Base-by-base conservation (phyloP, 805 yeast genomes). In the Candida parachauliodes region DNA sequence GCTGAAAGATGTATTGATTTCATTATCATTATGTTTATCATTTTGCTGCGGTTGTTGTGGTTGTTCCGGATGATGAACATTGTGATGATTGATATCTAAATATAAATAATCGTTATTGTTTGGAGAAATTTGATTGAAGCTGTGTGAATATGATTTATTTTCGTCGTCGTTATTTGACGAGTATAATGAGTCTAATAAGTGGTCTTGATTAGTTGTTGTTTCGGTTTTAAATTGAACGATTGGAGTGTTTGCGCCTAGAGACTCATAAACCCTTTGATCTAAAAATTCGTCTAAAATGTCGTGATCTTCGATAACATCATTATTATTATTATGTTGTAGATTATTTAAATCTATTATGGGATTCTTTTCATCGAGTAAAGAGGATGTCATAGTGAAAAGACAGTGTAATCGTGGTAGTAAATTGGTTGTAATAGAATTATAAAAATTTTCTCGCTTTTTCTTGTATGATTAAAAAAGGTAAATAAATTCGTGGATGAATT, bases 221-320 rank as follows among this genome's bases (percentile, higher is more conserved):
- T 37, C 39, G 8, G 26, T 10, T 15, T 20, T 15, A 20, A 27
- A n/a, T 9, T 16, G 26, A 19, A 25, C 33, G 3, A 15, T 15
- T 4, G 49, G 49, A 11, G 48, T 40, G 17, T 30, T 44, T 11
- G 41, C 39, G 7, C 48, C 50, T 18, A 46, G 38, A 2, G 50
- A 41, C 27, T 73, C 77, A 42, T 71, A 74, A 8, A 74, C 70
- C 38, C 79, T 56, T 45, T 74, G 71, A 49, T 76, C 79, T 37
- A 76, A 57, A 39, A 76, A 75, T 49, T 79, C 83, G 47, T 76
- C 81, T 31, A 79, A 51, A 24, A 78, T 65, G 43, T 78, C 82
- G 21, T 37, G 31, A 27, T 16, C 17, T n/a, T 26, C 32, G 3
- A 19, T 21, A 21, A 12, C 12, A 15, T 23, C 16, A 23, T 32